These are phyloP conservation scores for Rhodocollybia butyracea DNA, from an alignment of 768 basidiomycete species.

Conservation along the genomic window DNA sequence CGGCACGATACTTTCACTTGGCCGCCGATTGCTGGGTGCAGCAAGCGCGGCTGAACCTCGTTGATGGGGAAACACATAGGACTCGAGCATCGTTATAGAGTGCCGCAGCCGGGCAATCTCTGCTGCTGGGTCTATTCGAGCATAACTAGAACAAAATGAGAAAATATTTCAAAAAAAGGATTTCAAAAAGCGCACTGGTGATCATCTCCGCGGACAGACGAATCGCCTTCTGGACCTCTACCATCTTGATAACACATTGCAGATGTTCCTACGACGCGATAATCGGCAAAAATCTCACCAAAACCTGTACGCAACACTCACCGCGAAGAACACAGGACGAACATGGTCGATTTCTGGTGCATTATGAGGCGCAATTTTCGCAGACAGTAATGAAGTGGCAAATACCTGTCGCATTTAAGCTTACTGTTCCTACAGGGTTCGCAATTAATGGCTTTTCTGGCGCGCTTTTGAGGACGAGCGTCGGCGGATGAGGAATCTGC, in stretches of 20 bases:
- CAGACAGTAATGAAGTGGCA: constrained; percentile 7
- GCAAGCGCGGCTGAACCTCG: constrained; percentile 28
- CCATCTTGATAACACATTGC: constrained; percentile 79
- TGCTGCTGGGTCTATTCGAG: constrained; percentile 57
- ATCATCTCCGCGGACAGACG: constrained; percentile 56
- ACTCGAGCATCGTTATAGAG: constrained; percentile 64
- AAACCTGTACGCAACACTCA: constrained; percentile 24
- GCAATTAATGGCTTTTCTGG: constrained; percentile 86
- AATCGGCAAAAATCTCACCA: background rate
- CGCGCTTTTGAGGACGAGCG: constrained; percentile 71
- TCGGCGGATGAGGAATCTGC: constrained; percentile 38
- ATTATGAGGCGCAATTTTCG: constrained; percentile 11
- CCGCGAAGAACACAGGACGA: constrained; percentile 85
- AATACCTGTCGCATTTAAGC: constrained; percentile 83
- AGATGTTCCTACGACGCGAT: constrained; percentile 58
- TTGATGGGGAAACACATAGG: constrained; percentile 49
- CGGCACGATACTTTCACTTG: constrained; percentile 36
- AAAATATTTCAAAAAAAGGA: constrained; percentile 9
- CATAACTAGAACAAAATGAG: constrained; percentile 27
- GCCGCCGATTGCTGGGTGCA: constrained; percentile 25
- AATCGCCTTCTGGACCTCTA: constrained; percentile 57
- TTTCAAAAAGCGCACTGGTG: constrained; percentile 43
- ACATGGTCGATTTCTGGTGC: constrained; percentile 75
- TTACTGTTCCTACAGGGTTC: constrained; percentile 86
- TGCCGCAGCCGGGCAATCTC: constrained; percentile 69